phyloP scores from a whole-genome alignment of 179 eudicot species.

The Actinidia arguta region DNA sequence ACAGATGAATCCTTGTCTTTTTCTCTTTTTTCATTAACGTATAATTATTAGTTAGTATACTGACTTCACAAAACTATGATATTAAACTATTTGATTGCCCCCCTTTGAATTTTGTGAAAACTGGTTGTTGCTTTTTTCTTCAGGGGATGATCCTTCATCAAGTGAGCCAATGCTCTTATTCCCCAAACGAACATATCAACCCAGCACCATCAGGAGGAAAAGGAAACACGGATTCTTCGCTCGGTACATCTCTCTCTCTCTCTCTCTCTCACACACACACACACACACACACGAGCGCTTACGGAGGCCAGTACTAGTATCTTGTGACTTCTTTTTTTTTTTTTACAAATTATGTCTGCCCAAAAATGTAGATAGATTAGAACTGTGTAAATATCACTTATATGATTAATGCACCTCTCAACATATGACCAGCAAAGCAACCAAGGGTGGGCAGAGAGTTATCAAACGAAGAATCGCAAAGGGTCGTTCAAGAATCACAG shows the following conservation, averaged over 20 bases:
- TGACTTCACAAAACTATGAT: no score
- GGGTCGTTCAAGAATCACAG: constrained; percentile 86
- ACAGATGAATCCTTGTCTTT: background rate
- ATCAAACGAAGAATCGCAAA: constrained; percentile 90
- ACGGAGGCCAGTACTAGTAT: background rate
- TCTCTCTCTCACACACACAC: background rate
- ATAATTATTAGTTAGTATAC: background rate
- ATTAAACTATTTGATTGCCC: background rate
- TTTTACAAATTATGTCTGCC: no score
- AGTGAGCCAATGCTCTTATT: constrained; percentile 67
- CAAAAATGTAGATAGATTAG: background rate
- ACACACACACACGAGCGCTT: background rate
- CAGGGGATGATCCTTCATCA: constrained; percentile 65
- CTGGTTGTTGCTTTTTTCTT: constrained; percentile 1
- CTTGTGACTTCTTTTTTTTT: background rate
- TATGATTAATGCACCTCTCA: constrained; percentile 3
- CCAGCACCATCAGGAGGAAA: constrained; percentile 89
- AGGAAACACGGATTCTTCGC: constrained; percentile 88
- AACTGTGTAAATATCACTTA: background rate
- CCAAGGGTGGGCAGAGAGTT: constrained; percentile 91
- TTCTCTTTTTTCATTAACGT: background rate
- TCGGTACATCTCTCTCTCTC: constrained; percentile 51
- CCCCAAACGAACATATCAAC: constrained; percentile 92
- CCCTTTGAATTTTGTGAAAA: background rate
- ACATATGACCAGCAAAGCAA: constrained; percentile 74